phyloP scores from a whole-genome alignment of 164 flowering plant genomes.

The Sedum album region DNA sequence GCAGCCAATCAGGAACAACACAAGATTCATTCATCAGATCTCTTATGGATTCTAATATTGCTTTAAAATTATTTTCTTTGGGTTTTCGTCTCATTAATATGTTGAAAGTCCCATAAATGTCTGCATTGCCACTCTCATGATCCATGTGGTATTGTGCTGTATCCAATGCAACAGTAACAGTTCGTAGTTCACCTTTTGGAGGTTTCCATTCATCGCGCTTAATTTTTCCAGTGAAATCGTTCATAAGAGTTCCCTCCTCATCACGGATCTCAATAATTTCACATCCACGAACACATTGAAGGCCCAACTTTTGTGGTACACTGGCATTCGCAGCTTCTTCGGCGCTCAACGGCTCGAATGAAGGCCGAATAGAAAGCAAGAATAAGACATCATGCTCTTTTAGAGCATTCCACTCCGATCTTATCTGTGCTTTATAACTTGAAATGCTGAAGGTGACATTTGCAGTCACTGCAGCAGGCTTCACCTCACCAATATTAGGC shows the following conservation, averaged over 20 bases:
- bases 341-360: conserved; percentile 85
- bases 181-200: conserved; percentile 94
- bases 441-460: conserved; percentile 73
- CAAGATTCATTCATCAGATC: conserved; percentile 99
- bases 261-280: conserved; percentile 92
- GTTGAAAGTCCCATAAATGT: conserved; percentile 84
- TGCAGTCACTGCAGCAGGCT: conserved; percentile 96
- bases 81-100: conserved; percentile 95
- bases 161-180: conserved; percentile 86
- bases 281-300: conserved; percentile 94
- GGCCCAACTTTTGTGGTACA: conserved; percentile 91
- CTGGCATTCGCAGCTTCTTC: conserved; percentile 83
- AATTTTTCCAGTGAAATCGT: conserved; percentile 91
- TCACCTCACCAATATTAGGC: conserved; percentile 97
- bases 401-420: conserved; percentile 92
- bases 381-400: conserved; percentile 99
- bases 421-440: conserved; percentile 75
- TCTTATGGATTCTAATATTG: conserved; percentile 91
- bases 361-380: conserved; percentile 78
- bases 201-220: conserved; percentile 99
- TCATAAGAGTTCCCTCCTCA: conserved; percentile 95
- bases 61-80: conserved; percentile 97
- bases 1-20: conserved; percentile 97
- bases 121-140: conserved; percentile 84
- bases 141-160: conserved; percentile 99